Conservation (phyloP, 1,284 basidiomycete genomes). For the Naganishia sp. region DNA sequence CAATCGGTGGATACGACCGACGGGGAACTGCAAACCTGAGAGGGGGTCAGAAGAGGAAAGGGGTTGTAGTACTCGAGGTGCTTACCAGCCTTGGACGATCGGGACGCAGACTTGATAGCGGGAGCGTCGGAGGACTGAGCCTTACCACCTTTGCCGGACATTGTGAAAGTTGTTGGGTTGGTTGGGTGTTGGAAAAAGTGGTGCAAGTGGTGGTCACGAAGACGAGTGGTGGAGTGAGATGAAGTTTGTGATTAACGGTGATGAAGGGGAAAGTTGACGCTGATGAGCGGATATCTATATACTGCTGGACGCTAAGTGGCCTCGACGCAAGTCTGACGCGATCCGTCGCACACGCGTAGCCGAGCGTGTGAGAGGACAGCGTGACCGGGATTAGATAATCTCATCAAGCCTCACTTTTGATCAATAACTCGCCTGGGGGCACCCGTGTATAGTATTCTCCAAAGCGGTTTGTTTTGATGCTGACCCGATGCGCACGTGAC, state of each 20-base stretch:
- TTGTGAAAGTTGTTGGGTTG: constrained; percentile 52
- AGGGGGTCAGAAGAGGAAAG: constrained; percentile 34
- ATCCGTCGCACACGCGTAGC: constrained; percentile 1
- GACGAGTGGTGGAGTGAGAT: constrained; percentile 36
- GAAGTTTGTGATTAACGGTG: not conserved
- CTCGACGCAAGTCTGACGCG: not conserved
- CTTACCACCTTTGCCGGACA: constrained; percentile 60
- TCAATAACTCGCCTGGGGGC: not conserved
- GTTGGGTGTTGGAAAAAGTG: constrained; percentile 32
- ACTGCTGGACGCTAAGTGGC: constrained; percentile 6
- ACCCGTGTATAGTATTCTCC: not conserved
- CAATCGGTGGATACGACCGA: constrained; percentile 83
- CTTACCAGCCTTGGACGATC: constrained; percentile 71
- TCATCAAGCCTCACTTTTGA: not conserved
- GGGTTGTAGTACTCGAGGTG: constrained; percentile 60
- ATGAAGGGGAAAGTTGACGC: not conserved
- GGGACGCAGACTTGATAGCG: constrained; percentile 63
- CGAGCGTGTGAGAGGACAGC: not conserved
- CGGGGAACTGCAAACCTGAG: constrained; percentile 63
- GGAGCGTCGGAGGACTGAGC: constrained; percentile 52
- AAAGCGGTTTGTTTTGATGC: not conserved
- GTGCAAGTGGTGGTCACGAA: constrained; percentile 30
- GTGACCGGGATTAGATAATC: not conserved
- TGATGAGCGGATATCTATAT: constrained; percentile 6
- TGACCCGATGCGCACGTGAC: too few species aligned